phyloP scores from a whole-genome alignment of 1,139 yeast genomes.

The Nakaseomyces glabratus region DNA sequence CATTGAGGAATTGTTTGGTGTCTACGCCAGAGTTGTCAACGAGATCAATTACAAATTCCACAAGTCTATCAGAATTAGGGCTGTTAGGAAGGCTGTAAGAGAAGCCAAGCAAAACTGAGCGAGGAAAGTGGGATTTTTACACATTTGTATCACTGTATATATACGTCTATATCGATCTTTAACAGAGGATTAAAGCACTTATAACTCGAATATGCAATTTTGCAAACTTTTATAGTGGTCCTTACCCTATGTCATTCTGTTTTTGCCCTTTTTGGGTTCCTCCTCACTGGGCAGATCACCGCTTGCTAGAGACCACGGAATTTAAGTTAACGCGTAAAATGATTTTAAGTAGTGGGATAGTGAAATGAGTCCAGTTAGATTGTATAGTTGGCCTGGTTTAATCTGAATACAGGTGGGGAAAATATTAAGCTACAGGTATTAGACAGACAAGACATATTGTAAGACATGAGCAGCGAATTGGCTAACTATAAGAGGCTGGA shows the following conservation, averaged over 20 bases:
- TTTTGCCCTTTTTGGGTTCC: too few relatives aligned
- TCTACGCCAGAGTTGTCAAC: constrained; percentile 63
- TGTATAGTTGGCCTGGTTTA: background rate
- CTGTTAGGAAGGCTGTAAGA: constrained; percentile 68
- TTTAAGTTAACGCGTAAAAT: too few relatives aligned
- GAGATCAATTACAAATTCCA: constrained; percentile 67
- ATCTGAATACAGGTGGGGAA: background rate
- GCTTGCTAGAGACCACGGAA: too few relatives aligned
- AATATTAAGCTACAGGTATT: background rate
- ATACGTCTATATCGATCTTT: too few relatives aligned
- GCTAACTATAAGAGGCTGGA: constrained; percentile 89
- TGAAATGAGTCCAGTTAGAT: too few relatives aligned
- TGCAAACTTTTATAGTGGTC: too few relatives aligned
- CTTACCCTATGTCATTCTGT: too few relatives aligned
- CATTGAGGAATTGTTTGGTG: constrained; percentile 73
- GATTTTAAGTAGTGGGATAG: too few relatives aligned
- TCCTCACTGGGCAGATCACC: too few relatives aligned
- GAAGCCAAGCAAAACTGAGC: constrained; percentile 23
- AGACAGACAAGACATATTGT: background rate
- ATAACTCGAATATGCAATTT: too few relatives aligned
- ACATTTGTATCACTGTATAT: too few relatives aligned
- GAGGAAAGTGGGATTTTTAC: background rate
- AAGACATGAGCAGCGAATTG: constrained; percentile 62
- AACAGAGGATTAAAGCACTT: too few relatives aligned
- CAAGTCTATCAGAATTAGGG: constrained; percentile 67